Percentiles rank a stretch among this genome's conserved stretches.
Evolutionary conservation across 176 grass and related monocot genomes (phyloP).

Genomic region (Poa annua): DNA sequence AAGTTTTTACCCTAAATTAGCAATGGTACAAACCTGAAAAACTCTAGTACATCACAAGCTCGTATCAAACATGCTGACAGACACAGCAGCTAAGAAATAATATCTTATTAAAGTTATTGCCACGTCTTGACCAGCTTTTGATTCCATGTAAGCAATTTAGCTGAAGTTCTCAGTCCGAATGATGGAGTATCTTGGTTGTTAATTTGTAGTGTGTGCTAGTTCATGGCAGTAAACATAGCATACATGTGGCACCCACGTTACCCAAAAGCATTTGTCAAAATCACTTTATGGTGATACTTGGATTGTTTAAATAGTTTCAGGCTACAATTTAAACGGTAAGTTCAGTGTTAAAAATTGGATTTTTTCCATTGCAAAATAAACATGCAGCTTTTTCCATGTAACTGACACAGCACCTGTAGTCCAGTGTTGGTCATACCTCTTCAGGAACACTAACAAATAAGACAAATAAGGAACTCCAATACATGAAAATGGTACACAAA

Average conservation of each 20-base stretch:
- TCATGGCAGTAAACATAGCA: constrained; percentile 10
- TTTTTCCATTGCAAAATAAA: constrained; percentile 5
- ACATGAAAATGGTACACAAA: neutral
- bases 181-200: neutral
- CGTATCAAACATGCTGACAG: neutral
- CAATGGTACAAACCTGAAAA: constrained; percentile 18
- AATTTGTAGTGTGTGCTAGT: neutral
- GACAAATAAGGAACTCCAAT: neutral
- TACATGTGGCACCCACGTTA: neutral
- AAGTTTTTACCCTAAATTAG: neutral
- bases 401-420: neutral
- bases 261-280: neutral
- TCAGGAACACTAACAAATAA: constrained; percentile 8
- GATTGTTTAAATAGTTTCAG: neutral
- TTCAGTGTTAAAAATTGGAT: neutral
- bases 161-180: neutral
- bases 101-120: neutral
- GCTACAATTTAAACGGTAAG: neutral
- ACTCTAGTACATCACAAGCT: constrained; percentile 6
- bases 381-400: neutral
- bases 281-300: neutral
- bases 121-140: neutral
- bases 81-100: neutral
- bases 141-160: neutral
- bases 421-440: neutral